phyloP scores from a whole-genome alignment of 2,329 filamentous ascomycete species.

The Claviceps humidiphila region DNA sequence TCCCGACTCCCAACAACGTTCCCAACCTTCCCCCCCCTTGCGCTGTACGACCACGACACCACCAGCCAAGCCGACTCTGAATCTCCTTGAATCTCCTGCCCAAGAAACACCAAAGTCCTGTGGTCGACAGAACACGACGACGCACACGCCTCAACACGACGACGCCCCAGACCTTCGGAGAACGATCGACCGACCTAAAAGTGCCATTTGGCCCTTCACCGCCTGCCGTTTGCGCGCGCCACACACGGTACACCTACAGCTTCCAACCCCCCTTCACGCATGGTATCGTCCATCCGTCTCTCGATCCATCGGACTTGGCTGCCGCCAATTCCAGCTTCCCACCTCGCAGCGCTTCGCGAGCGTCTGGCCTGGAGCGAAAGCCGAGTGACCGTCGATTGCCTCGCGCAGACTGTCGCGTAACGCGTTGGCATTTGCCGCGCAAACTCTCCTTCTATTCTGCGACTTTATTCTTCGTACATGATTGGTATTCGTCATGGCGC shows the following conservation, averaged over 20 bases:
- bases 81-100: background rate
- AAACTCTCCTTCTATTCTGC: background rate
- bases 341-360: background rate
- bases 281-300: background rate
- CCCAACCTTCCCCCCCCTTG: background rate
- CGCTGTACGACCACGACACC: background rate
- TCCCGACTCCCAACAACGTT: background rate
- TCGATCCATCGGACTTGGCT: background rate
- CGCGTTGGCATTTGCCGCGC: background rate
- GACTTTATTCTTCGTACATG: background rate
- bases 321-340: background rate
- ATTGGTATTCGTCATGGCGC: slow-evolving; percentile 5
- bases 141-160: background rate
- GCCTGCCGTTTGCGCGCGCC: background rate
- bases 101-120: background rate
- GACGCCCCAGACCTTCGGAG: no score
- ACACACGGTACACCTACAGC: background rate
- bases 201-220: background rate
- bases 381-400: background rate
- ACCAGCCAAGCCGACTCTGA: background rate
- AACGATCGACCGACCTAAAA: no score
- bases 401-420: background rate
- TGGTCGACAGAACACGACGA: background rate
- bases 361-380: background rate
- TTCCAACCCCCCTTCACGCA: background rate